Evolutionary conservation across 2,329 filamentous ascomycete species (phyloP), one percentile per base, ranked within the genome.

Genomic region (Neoscytalidium dimidiatum): DNA sequence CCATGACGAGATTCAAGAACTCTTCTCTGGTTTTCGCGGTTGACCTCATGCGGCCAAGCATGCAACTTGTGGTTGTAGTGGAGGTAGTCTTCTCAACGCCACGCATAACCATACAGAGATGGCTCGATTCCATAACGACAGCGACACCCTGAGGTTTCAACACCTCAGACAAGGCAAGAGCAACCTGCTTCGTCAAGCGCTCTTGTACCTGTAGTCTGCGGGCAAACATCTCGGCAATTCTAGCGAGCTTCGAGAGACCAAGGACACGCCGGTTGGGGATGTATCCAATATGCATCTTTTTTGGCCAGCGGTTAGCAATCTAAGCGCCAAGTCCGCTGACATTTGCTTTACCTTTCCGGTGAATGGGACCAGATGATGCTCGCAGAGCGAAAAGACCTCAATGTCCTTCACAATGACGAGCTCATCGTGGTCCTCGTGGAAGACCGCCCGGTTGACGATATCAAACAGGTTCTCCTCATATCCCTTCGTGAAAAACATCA

Each of bases 371-470:
- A 99, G 85, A 75, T 99, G 95, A 77, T 99, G 95, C 81, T 99
- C 95, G 82, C 95, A 99, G 48, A 98, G 83, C 68, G 91, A 94
- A 78, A 93, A 96, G 13, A 98, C 87, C 75, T 97, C 94, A 73
- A 99, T 98, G 74, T 98, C 94, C 81, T 96, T 97, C 66, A 99
- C 92, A 72, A 98, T 97, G 31, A 99, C 94, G 81, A 99, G 86
- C 79, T 99, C 95, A 73, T 97, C 95, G 75, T 98, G 94, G 68
- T 94, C 92, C 77, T 98, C 95, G 73, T 97, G 90, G 80, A 99
- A 99, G 62, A 98, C 91, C 19, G 95, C 95, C 64, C 90, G 87
- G 77, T 98, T 98, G 67, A 98, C 92, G 69, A 98, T 91, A 75
- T 96, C 92, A 67, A 88, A 85, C 63, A 97, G 87, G 73, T 97